Evolutionary conservation across 352 stramenopile species (phyloP).

Genomic region (Phytophthora syringae): DNA sequence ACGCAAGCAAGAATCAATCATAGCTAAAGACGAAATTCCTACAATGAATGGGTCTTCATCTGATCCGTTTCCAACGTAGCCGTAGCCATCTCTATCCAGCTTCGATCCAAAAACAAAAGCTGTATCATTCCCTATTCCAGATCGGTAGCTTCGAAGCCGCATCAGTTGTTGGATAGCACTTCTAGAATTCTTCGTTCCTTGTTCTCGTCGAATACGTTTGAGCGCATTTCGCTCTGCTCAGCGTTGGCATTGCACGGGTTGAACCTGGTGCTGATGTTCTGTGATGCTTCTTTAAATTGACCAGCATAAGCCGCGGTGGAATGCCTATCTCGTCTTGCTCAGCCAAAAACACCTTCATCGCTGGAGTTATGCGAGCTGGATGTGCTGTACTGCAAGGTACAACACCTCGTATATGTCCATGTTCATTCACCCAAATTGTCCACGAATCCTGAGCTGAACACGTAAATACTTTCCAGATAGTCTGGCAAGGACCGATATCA

Average conservation of each 20-base stretch:
- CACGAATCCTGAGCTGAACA: slow-evolving; percentile 3
- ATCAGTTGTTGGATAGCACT: slow-evolving; percentile 1
- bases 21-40: neutral
- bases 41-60: slow-evolving; percentile 3
- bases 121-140: neutral
- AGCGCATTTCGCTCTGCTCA: neutral
- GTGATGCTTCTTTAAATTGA: slow-evolving; percentile 4
- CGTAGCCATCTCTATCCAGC: slow-evolving; percentile 1
- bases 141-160: slow-evolving; percentile 1
- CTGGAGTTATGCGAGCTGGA: neutral
- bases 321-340: slow-evolving; percentile 9
- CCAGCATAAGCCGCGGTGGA: slow-evolving; percentile 1
- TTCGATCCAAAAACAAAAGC: neutral
- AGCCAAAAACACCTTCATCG: slow-evolving; percentile 5
- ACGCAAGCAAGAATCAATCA: slow-evolving; percentile 3
- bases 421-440: neutral
- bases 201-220: slow-evolving; percentile 7
- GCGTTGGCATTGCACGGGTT: neutral
- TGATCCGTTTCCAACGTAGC: neutral
- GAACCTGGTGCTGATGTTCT: no score
- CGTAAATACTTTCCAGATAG: neutral
- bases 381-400: neutral
- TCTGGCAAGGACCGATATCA: neutral
- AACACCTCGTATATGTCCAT: slow-evolving; percentile 1
- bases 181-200: slow-evolving; percentile 2